These are phyloP conservation scores for Glaciozyma martinii DNA, from an alignment of 768 basidiomycete genomes.

Conservation along the genomic window DNA sequence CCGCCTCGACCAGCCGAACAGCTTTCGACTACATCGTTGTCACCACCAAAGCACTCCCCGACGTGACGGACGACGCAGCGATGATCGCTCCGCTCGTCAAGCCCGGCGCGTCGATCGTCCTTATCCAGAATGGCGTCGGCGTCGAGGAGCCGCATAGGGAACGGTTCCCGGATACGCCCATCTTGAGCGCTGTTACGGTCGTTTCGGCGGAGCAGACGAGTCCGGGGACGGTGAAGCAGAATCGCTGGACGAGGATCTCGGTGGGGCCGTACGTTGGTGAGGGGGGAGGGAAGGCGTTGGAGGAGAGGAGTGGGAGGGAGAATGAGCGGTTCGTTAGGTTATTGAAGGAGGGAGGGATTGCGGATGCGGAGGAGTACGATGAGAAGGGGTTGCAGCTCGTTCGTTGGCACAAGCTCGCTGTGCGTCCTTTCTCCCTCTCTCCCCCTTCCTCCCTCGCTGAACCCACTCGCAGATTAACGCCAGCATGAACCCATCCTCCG, in stretches of 20 bases:
- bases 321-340: conserved; percentile 30
- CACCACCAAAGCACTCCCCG: conserved; percentile 38
- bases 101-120: conserved; percentile 28
- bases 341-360: conserved; percentile 35
- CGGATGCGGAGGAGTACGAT: conserved; percentile 35
- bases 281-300: conserved; percentile 10
- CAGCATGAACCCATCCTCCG: conserved; percentile 37
- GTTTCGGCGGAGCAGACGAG: conserved; percentile 36
- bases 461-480: conserved; percentile 31
- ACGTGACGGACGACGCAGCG: conserved; percentile 34
- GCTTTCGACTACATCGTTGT: conserved; percentile 38
- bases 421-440: background rate
- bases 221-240: conserved; percentile 35
- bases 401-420: conserved; percentile 39
- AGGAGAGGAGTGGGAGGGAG: conserved; percentile 1
- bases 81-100: conserved; percentile 23
- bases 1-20: conserved; percentile 16
- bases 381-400: conserved; percentile 36
- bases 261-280: conserved; percentile 33
- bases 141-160: conserved; percentile 36
- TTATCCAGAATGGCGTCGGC: conserved; percentile 39
- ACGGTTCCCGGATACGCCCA: conserved; percentile 32
- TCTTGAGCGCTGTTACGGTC: conserved; percentile 37
- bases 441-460: conserved; percentile 2
- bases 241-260: conserved; percentile 38